Evolutionary conservation across 2,329 filamentous ascomycete genomes (phyloP), one percentile per base, ranked within the genome.

Genomic region (Cordyceps farinosa): DNA sequence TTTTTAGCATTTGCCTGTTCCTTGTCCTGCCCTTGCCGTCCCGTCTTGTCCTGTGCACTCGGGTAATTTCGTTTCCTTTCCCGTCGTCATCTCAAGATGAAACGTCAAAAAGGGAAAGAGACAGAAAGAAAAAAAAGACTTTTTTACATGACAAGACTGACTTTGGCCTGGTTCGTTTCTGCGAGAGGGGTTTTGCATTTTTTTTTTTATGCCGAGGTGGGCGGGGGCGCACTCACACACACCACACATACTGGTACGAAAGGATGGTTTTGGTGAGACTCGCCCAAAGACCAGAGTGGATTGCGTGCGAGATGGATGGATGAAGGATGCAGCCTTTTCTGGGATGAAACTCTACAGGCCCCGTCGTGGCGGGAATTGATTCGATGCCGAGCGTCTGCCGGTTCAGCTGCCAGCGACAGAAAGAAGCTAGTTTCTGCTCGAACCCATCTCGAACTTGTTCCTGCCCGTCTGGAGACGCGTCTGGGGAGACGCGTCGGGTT

Each of bases 401-500:
- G 55, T 38, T 36, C 22, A 42, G 40, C 53, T 56, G 53, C 30
- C 32, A 15, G 17, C n/a, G 13, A 22, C 22, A 22, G 22, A 22
- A 22, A 22, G 22, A 22, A 22, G 15, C 32, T 50, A 50, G 47
- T 29, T 45, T 34, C 22, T 22, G 22, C 22, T 22, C 22, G 22
- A 38, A n/a, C 22, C 36, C 7, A 42, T 29, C 38, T 45, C 3
- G 34, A 29, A 22, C 27, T 29, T 47, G 38, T 48, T 58, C 22
- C 22, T 22, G 22, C 22, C 22, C 22, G 22, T 51, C 8, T 36
- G 13, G 11, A 32, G 44, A 62, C 60, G 60, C 60, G 60, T 62
- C 52, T 54, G 48, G 55, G 62, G 30, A 64, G 62, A 64, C 62
- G 62, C 62, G 62, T 64, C 62, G 48, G 40, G 48, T 58, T 63